Conservation (phyloP, 2,329 filamentous ascomycete species). For the Calycina herbarum region DNA sequence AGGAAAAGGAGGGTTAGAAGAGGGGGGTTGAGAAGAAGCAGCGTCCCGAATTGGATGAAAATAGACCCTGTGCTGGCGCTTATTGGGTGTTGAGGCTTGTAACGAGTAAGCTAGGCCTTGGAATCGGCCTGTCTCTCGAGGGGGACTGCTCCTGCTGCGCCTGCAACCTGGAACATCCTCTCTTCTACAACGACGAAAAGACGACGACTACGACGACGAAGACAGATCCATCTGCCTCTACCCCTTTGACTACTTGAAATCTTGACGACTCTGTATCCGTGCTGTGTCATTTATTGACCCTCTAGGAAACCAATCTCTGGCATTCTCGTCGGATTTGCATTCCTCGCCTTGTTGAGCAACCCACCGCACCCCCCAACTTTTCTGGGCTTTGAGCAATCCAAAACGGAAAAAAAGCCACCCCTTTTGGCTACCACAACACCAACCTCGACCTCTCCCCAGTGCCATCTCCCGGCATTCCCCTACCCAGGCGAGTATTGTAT, state of each 20-base stretch:
- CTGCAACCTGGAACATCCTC: background rate
- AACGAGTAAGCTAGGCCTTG: no score
- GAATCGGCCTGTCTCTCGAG: no score
- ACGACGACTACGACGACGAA: background rate
- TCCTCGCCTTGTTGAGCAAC: conserved; percentile 3
- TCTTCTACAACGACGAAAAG: conserved; percentile 2
- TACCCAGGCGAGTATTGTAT: background rate
- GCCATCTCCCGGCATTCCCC: background rate
- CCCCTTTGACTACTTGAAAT: background rate
- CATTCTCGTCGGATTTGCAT: conserved; percentile 3
- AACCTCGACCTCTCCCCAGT: conserved; percentile 2
- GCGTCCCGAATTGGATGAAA: no score
- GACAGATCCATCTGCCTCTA: background rate
- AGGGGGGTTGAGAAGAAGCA: no score
- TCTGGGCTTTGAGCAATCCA: conserved; percentile 3
- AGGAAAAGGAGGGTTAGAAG: background rate
- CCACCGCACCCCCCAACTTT: background rate
- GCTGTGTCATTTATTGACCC: background rate
- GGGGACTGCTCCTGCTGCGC: background rate
- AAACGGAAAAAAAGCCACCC: conserved; percentile 16
- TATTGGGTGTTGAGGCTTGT: no score
- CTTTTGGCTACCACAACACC: conserved; percentile 13
- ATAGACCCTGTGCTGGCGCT: no score
- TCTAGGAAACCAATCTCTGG: background rate
- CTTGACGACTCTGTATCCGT: background rate